phyloP scores from a whole-genome alignment of 805 yeast species.

The Suhomyces tanzawaensis region DNA sequence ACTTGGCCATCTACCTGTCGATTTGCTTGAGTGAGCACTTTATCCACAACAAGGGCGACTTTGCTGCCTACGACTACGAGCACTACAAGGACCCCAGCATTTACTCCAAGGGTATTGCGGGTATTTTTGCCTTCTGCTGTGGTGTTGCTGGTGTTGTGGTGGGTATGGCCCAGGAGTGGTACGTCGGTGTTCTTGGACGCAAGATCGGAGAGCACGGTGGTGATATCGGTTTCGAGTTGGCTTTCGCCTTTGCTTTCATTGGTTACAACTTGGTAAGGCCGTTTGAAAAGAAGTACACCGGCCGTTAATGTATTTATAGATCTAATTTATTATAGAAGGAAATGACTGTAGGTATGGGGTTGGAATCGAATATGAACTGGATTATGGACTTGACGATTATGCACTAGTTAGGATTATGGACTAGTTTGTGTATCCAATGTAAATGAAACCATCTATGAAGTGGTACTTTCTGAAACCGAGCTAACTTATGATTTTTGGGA shows the following conservation, averaged over 20 bases:
- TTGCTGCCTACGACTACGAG: constrained; percentile 58
- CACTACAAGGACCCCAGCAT: constrained; percentile 56
- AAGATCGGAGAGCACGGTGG: constrained; percentile 70
- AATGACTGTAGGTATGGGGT: too few species aligned
- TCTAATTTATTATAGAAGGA: too few species aligned
- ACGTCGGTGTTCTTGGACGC: constrained; percentile 64
- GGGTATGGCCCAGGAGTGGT: constrained; percentile 90
- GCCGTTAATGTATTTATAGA: constrained; percentile 32
- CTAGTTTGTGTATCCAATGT: too few species aligned
- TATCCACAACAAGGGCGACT: constrained; percentile 64
- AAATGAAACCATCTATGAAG: too few species aligned
- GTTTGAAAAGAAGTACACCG: constrained; percentile 63
- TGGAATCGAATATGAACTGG: too few species aligned
- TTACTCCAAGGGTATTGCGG: constrained; percentile 78
- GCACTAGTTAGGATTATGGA: too few species aligned
- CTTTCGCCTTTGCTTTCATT: constrained; percentile 62
- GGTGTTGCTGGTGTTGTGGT: constrained; percentile 84
- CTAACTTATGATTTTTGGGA: too few species aligned
- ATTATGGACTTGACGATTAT: too few species aligned
- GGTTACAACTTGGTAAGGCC: constrained; percentile 59
- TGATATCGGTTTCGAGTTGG: constrained; percentile 84
- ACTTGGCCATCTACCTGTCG: constrained; percentile 80
- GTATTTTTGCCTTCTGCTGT: constrained; percentile 70
- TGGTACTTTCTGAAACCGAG: too few species aligned
- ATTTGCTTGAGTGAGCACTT: constrained; percentile 80